Percentiles rank a stretch among this genome's conserved stretches.
phyloP scores from a whole-genome alignment of 495 filamentous ascomycete genomes.

The Podospora pseudoanserina region DNA sequence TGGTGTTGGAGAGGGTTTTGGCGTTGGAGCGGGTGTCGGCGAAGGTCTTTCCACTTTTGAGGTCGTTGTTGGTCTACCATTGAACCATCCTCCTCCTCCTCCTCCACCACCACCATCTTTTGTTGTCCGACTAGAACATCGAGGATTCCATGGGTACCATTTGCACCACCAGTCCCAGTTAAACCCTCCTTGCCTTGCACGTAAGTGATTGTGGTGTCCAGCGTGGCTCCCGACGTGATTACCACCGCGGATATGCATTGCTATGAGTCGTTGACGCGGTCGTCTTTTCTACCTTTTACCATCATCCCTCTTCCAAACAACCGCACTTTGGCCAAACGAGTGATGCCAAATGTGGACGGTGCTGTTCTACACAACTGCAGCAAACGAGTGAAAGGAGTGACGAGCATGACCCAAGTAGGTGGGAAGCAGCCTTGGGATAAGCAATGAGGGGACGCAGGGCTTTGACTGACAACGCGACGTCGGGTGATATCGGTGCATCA shows the following conservation, averaged over 20 bases:
- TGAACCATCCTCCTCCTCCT: not conserved
- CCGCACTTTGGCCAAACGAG: not conserved
- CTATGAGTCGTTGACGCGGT: not conserved
- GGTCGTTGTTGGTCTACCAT: not conserved
- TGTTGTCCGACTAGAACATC: not conserved
- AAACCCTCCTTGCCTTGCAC: not conserved
- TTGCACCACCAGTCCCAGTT: not conserved
- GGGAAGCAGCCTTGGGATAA: not conserved
- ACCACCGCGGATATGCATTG: not conserved
- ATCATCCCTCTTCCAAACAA: not conserved
- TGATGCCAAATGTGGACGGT: not conserved
- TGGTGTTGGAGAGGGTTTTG: not conserved
- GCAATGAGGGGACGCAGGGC: not conserved
- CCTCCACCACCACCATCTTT: not conserved
- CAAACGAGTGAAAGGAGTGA: not conserved
- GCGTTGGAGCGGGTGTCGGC: not conserved
- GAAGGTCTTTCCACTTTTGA: not conserved
- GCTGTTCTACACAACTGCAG: not conserved
- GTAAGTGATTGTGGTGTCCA: not conserved
- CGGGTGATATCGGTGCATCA: not conserved
- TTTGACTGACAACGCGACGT: not conserved
- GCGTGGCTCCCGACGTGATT: not conserved
- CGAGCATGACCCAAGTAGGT: not conserved
- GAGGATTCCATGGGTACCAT: not conserved
- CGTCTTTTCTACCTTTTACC: not conserved